These are phyloP conservation scores for Chytriomyces sp. DNA, from an alignment of 192 early-diverging fungal genomes.

Conservation along the genomic window DNA sequence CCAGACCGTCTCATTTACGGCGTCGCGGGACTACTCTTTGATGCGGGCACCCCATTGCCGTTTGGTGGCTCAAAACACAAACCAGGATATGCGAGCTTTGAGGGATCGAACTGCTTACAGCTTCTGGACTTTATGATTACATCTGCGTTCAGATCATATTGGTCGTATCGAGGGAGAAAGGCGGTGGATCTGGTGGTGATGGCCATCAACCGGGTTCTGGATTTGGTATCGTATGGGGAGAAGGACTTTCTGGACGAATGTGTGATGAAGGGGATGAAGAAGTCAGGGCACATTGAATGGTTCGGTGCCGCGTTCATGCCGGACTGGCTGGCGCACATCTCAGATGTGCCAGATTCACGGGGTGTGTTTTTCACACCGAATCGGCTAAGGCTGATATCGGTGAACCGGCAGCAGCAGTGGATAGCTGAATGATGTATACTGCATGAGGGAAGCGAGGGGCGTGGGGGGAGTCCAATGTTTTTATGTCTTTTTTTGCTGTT, in stretches of 20 bases:
- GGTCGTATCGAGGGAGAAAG: not conserved
- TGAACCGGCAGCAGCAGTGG: not conserved
- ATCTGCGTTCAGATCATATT: conserved; percentile 4
- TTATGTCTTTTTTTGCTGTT: not conserved
- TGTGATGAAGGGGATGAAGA: conserved; percentile 21
- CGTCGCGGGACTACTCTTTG: conserved; percentile 1
- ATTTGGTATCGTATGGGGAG: not conserved
- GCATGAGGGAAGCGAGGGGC: not conserved
- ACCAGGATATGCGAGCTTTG: conserved; percentile 12
- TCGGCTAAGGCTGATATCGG: not conserved
- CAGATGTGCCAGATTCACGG: not conserved
- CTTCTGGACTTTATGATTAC: conserved; percentile 16
- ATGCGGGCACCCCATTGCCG: conserved; percentile 1
- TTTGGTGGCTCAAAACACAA: conserved; percentile 12
- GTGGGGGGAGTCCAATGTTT: not conserved
- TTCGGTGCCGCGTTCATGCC: not conserved
- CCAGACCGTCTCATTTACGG: conserved; percentile 15
- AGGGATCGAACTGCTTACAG: not conserved
- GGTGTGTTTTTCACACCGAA: conserved; percentile 7
- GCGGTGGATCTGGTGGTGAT: not conserved
- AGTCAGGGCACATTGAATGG: conserved; percentile 23
- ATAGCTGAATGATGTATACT: not conserved
- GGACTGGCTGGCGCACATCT: not conserved
- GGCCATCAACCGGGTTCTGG: not conserved
- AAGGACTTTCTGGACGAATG: conserved; percentile 15